These are phyloP conservation scores for Pilobolus umbonatus DNA, from an alignment of 192 early-diverging fungal genomes.

Conservation along the genomic window DNA sequence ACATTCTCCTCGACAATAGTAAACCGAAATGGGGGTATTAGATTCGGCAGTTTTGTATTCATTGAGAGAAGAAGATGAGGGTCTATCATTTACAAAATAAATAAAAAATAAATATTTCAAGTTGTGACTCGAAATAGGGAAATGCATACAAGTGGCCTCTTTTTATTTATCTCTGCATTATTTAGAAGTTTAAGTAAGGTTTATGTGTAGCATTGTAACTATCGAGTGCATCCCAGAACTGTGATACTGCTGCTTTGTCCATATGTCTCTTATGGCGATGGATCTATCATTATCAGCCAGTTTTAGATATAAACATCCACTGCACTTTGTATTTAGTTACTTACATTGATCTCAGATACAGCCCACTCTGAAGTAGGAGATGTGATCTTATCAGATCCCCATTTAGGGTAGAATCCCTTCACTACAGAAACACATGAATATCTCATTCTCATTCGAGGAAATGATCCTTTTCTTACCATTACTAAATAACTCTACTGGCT, in stretches of 20 bases:
- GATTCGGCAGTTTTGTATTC: constrained; percentile 31
- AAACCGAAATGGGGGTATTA: constrained; percentile 82
- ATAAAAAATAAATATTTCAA: not conserved
- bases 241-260: constrained; percentile 49
- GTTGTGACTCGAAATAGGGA: not conserved
- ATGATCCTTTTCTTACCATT: constrained; percentile 34
- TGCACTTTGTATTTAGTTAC: constrained; percentile 1
- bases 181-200: constrained; percentile 41
- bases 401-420: constrained; percentile 61
- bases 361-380: constrained; percentile 43
- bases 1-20: constrained; percentile 79
- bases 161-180: not conserved
- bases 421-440: constrained; percentile 23
- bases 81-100: not conserved
- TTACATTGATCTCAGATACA: constrained; percentile 48
- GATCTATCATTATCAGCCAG: constrained; percentile 39
- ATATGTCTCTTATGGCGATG: constrained; percentile 51
- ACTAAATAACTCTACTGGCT: constrained; percentile 79
- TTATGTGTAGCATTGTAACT: constrained; percentile 44
- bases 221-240: constrained; percentile 54
- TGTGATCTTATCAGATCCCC: constrained; percentile 41
- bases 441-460: not conserved
- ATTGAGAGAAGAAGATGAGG: not conserved
- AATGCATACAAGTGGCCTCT: no score
- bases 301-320: not conserved